Percentiles rank a stretch among this genome's conserved stretches.
Conservation (phyloP, 2,329 filamentous ascomycete genomes). For the Fusarium penzigii region DNA sequence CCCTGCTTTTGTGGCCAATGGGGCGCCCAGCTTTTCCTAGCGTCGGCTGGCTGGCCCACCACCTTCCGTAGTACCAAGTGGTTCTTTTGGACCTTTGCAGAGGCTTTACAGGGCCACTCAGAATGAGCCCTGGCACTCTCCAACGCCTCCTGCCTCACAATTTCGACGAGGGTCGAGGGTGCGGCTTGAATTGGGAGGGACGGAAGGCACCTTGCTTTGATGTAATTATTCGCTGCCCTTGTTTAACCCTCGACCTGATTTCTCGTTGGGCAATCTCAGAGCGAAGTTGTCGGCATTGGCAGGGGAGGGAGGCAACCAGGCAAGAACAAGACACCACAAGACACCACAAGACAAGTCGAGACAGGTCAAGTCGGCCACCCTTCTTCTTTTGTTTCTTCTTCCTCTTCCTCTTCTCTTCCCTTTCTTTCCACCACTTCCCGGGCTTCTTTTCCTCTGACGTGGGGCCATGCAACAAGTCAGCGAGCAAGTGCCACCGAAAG, state of each 20-base stretch:
- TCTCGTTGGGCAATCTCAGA: neutral
- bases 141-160: conserved; percentile 11
- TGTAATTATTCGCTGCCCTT: neutral
- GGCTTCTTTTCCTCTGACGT: conserved; percentile 2
- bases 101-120: conserved; percentile 7
- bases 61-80: no score
- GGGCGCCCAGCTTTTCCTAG: conserved; percentile 7
- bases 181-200: conserved; percentile 9
- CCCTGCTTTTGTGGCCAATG: conserved; percentile 20
- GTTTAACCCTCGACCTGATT: neutral
- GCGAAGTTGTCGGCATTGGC: no score
- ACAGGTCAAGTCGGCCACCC: neutral
- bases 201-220: neutral
- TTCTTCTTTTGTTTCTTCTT: neutral
- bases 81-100: conserved; percentile 19
- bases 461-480: conserved; percentile 12
- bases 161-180: no score
- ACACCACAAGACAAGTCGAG: no score
- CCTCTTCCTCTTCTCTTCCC: neutral
- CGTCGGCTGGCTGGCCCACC: conserved; percentile 12
- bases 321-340: no score
- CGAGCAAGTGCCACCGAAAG: conserved; percentile 6
- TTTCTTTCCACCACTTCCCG: neutral
- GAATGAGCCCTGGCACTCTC: neutral
- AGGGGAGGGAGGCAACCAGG: no score